Evolutionary conservation across 306 rosid species (phyloP).

Genomic region (Lupinus albus): DNA sequence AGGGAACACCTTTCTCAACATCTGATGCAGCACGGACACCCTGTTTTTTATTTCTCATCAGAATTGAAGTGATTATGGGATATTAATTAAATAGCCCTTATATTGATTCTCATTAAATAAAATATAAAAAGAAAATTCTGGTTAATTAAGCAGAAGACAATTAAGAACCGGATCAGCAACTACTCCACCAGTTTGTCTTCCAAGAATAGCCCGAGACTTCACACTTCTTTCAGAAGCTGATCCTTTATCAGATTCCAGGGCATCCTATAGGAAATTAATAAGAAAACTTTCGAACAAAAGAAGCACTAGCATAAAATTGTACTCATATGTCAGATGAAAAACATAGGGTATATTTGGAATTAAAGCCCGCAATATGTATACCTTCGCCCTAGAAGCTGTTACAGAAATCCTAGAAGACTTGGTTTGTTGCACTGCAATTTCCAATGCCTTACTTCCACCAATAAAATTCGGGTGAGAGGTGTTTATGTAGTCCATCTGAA

Average conservation of each 20-base stretch:
- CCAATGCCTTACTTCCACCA: slow-evolving; percentile 96
- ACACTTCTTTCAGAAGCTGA: slow-evolving; percentile 77
- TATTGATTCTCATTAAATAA: not conserved
- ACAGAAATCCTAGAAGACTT: slow-evolving; percentile 68
- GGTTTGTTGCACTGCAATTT: slow-evolving; percentile 74
- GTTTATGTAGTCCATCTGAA: slow-evolving; percentile 97
- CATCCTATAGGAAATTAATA: slow-evolving; percentile 58
- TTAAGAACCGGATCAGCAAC: slow-evolving; percentile 74
- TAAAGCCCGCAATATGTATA: slow-evolving; percentile 32
- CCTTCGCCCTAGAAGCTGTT: slow-evolving; percentile 74
- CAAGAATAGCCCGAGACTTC: slow-evolving; percentile 72
- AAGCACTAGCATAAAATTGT: not conserved
- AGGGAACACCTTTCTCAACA: slow-evolving; percentile 60
- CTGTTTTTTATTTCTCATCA: slow-evolving; percentile 50
- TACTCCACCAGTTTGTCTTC: slow-evolving; percentile 82
- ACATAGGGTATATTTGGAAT: slow-evolving; percentile 17
- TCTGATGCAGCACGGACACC: slow-evolving; percentile 68
- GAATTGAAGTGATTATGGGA: slow-evolving; percentile 11
- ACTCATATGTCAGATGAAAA: not conserved
- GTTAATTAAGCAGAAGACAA: slow-evolving; percentile 25
- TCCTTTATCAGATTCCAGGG: slow-evolving; percentile 74
- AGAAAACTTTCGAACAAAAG: not conserved
- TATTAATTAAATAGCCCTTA: not conserved
- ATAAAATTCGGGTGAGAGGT: slow-evolving; percentile 96
- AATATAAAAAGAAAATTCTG: slow-evolving; percentile 15